Percentiles rank a stretch among this genome's conserved stretches.
Evolutionary conservation across 139 green algal species (phyloP).

Genomic region (Choricystis sp.): DNA sequence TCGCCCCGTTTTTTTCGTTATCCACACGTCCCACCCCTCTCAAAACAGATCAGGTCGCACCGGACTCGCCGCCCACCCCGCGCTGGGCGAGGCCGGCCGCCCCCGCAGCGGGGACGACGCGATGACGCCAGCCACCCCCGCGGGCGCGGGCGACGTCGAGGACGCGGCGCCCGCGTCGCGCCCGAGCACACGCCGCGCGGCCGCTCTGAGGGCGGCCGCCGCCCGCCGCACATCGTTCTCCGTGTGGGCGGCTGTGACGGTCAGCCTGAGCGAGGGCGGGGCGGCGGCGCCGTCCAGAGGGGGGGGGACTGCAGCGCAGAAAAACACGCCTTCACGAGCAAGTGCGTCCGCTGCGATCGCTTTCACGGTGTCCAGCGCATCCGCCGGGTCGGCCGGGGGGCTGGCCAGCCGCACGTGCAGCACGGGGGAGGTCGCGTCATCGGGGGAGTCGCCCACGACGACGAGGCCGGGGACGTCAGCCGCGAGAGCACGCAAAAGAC

Average conservation of each 20-base stretch:
- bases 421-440: slow-evolving; percentile 1
- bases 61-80: too few relatives aligned
- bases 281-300: slow-evolving; percentile 8
- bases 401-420: neutral
- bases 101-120: too few relatives aligned
- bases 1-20: too few relatives aligned
- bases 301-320: slow-evolving; percentile 25
- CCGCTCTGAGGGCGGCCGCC: slow-evolving; percentile 19
- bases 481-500: slow-evolving; percentile 22
- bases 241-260: slow-evolving; percentile 26
- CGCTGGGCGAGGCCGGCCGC: too few relatives aligned
- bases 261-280: slow-evolving; percentile 13
- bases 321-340: slow-evolving; percentile 22
- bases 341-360: slow-evolving; percentile 19
- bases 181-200: slow-evolving; percentile 20
- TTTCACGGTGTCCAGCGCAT: slow-evolving; percentile 5
- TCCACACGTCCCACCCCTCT: too few relatives aligned
- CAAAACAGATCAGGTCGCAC: too few relatives aligned
- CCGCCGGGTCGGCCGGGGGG: too few relatives aligned
- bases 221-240: slow-evolving; percentile 24
- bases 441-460: slow-evolving; percentile 15
- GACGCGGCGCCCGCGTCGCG: too few relatives aligned
- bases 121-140: too few relatives aligned
- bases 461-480: slow-evolving; percentile 22
- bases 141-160: too few relatives aligned